Evolutionary conservation across 352 stramenopile genomes (phyloP), one percentile per base, ranked within the genome.

Genomic region (Phytophthora uliginosa): DNA sequence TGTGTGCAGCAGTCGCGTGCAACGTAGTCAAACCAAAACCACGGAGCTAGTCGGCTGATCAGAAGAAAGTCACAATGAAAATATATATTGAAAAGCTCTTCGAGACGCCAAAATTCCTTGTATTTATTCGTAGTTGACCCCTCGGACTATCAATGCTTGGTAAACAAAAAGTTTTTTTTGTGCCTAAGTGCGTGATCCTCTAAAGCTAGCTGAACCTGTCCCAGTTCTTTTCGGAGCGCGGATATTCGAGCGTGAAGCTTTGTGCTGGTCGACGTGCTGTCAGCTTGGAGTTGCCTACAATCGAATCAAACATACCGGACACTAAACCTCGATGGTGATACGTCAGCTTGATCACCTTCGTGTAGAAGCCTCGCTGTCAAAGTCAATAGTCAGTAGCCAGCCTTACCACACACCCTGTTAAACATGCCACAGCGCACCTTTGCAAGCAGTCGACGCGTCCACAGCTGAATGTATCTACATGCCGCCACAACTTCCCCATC

Each of bases 281-380:
- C 31, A 92, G 64, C 50, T 84, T 82, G 8, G 84, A 90, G 2
- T 59, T 84, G 0, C 73, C 82, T 0, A 63, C 48, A 17, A 89
- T 90, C n/a, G 84, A 85, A 63, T 92, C 84, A 40, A 92, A 92
- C 69, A 92, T 79, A 7, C 82, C 82, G 2, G 81, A 80, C 34
- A 92, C 79, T 4, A 92, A 66, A 0, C 84, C 80, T 38, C 84
- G 80, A 36, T 88, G 76, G 47, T 82, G 82, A 22, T 78, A 82
- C 9, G 73, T 70, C 18, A 85, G 65, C 22, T 73, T 69, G 26
- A 90, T 59, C 31, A 71, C 68, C 42, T 85, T 87, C 22, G 81
- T 89, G 52, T 92, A 92, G 59, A 92, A 92, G 12, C 81, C 78
- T 34, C 82, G 78, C 62, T 83, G 18, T 57, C 20, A 31, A 22